These are phyloP conservation scores for Leccinellum albellum DNA, from an alignment of 768 basidiomycete genomes.

Conservation along the genomic window DNA sequence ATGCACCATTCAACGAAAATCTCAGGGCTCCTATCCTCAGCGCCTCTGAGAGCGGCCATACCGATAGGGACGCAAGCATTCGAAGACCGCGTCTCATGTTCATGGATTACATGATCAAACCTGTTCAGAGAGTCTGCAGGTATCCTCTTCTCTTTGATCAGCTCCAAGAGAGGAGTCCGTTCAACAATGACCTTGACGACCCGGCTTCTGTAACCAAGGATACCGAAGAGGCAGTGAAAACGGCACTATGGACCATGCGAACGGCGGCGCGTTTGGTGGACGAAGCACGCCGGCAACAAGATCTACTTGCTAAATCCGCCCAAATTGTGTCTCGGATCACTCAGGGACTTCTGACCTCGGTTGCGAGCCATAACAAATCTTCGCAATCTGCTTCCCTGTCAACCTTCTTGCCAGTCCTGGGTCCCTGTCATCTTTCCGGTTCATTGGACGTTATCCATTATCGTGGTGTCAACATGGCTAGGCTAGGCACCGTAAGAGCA, in stretches of 20 bases:
- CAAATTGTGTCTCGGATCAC: conserved; percentile 67
- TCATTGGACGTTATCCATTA: conserved; percentile 85
- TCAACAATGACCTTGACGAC: neutral
- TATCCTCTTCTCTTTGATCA: conserved; percentile 89
- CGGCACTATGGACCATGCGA: conserved; percentile 68
- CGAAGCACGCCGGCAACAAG: conserved; percentile 68
- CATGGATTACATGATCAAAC: conserved; percentile 92
- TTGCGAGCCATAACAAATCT: conserved; percentile 27
- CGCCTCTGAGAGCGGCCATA: conserved; percentile 30
- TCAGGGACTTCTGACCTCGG: conserved; percentile 31
- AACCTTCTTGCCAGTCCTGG: conserved; percentile 70
- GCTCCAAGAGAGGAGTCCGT: conserved; percentile 35
- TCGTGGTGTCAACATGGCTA: conserved; percentile 41
- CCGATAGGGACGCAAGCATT: conserved; percentile 23
- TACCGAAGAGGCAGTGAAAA: conserved; percentile 22
- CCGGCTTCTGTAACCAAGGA: neutral
- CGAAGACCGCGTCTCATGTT: conserved; percentile 51
- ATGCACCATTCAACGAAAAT: conserved; percentile 34
- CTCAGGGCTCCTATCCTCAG: conserved; percentile 32
- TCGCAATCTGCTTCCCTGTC: conserved; percentile 41
- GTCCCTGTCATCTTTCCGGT: conserved; percentile 75
- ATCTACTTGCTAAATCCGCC: conserved; percentile 60
- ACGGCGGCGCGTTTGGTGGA: conserved; percentile 75
- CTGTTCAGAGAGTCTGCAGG: conserved; percentile 93
- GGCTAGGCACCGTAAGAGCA: conserved; percentile 55